phyloP scores from a whole-genome alignment of 2,329 filamentous ascomycete genomes.

The Penicillium sumatraense region DNA sequence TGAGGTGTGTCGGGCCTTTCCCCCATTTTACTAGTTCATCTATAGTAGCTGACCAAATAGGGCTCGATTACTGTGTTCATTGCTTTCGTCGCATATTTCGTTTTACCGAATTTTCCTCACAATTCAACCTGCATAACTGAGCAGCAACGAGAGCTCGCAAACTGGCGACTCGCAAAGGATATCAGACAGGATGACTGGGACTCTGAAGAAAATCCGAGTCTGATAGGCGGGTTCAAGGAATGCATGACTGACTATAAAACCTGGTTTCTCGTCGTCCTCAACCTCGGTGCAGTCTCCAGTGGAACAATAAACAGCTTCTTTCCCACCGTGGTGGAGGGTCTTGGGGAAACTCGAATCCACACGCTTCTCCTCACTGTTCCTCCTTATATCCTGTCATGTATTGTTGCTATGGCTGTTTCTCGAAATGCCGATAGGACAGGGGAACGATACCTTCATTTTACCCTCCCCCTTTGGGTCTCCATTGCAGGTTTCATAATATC shows the following conservation, averaged over 20 bases:
- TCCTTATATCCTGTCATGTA: not conserved
- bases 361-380: not conserved
- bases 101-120: not conserved
- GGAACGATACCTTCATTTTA: not conserved
- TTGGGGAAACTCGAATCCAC: not conserved
- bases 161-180: not conserved
- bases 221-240: not conserved
- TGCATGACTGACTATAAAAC: not conserved
- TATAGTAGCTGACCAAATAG: not conserved
- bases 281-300: not conserved
- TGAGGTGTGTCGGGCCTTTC: not conserved
- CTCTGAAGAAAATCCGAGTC: not conserved
- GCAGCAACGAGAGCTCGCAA: not conserved
- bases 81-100: constrained; percentile 2
- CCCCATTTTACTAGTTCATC: not conserved
- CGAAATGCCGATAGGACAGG: not conserved
- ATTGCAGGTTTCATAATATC: not conserved
- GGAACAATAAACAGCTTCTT: not conserved
- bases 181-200: not conserved
- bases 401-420: not conserved
- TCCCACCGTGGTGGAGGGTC: not conserved
- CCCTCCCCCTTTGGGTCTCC: not conserved
- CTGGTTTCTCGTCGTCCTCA: not conserved
- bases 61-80: constrained; percentile 1
- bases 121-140: constrained; percentile 1